Evolutionary conservation across 1,284 basidiomycete genomes (phyloP), one percentile per base, ranked within the genome.

Genomic region (Erythrobasidium hasegawianum): DNA sequence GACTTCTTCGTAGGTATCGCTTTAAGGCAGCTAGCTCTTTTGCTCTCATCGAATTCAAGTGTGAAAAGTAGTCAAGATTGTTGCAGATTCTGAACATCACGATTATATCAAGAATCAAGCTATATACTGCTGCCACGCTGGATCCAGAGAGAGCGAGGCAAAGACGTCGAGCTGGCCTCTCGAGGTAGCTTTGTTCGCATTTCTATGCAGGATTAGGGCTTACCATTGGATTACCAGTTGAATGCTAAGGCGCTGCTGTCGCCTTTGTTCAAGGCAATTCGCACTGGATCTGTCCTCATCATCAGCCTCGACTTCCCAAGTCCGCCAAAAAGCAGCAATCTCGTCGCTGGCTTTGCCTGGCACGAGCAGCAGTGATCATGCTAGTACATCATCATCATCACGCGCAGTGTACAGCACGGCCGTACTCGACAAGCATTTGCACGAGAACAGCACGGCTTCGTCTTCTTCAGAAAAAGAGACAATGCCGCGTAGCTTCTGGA

Each of bases 211-310:
- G 14, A 20, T 33, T 24, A 7, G 7, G 27, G 27, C 33, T 39
- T 20, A 29, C 38, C 26, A 2, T 11, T 3, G 9, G 18, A 20
- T 20, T 9, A 41, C 18, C 56, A 65, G 62, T 65, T 65, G 62
- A 33, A 65, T 65, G 62, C 62, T 65, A 39, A 65, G 62, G 55
- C 55, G 62, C 45, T 53, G 50, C 50, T 65, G 62, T 47, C 49
- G 62, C 62, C 62, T 65, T 10, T 65, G 62, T 43, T 50, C 62
- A 43, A 57, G 62, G 55, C 55, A 57, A 26, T 16, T 65, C 39
- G 24, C 22, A 49, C 38, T 40, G 50, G 27, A 22, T 10, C 27
- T 33, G 10, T 56, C 38, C 3, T 20, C 18, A 7, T 38, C 54
- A n/a, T n/a, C n/a, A n/a, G n/a, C n/a, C n/a, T n/a, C n/a, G n/a